Evolutionary conservation across 2,329 filamentous ascomycete genomes (phyloP), one percentile per base, ranked within the genome.

Genomic region (Karstenula rhodostoma): DNA sequence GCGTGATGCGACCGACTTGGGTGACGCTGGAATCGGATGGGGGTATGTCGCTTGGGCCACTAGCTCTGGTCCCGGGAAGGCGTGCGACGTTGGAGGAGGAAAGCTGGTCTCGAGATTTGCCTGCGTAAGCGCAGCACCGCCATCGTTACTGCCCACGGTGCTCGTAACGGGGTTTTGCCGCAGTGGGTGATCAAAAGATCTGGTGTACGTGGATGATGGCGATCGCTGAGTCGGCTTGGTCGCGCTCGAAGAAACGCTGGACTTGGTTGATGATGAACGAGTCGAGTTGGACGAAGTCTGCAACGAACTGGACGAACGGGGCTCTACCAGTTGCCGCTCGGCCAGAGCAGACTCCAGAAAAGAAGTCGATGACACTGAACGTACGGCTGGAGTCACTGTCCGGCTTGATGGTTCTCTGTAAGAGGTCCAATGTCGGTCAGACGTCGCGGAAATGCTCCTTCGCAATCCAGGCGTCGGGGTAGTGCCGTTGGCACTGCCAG

Each of bases 311-410:
- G 54, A 48, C 2, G 54, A 42, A 19, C 54, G 44, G 19, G 54
- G 43, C 4, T 40, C 44, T 17, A 22, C 13, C 12, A 23, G 44
- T 17, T 12, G 40, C 25, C 23, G 44, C 15, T 56, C 54, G 32
- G 22, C 27, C 19, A 33, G 17, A 19, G 17, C 19, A n/a, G 22
- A 32, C 12, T 44, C 49, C 13, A 32, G 19, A 15, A 49, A 22
- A 12, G 54, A 56, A 33, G 4, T 40, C 19, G 44, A 49, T 22
- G 54, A 48, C 2, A 33, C 23, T 49, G 54, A 56, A 22, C 46
- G 43, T 32, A 48, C n/a, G 13, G 13, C 12, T n/a, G 42, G 27
- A 12, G 19, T 17, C 23, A 29, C 40, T 22, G 23, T 32, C 15
- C 25, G 37, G 51, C 22, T 54, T 10, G 19, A 1, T 17, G 15